Conservation (phyloP, 1,139 yeast genomes). For the Candida dubliniensis region DNA sequence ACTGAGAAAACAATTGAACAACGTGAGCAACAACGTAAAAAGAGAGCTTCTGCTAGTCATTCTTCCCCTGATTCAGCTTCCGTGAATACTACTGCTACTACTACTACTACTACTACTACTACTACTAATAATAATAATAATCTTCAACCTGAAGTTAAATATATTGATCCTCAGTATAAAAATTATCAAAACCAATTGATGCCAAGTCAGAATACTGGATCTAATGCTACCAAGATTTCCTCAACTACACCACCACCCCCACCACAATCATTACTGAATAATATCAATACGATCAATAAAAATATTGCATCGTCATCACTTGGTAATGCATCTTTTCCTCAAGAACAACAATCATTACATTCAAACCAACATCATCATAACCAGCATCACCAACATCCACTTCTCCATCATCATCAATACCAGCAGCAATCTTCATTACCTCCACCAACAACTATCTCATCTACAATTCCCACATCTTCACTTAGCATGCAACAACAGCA, state of each 20-base stretch:
- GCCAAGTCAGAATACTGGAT: neutral
- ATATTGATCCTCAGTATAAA: slow-evolving; percentile 5
- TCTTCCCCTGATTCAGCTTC: neutral
- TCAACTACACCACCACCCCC: slow-evolving; percentile 29
- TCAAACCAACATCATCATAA: slow-evolving; percentile 1
- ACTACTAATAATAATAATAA: neutral
- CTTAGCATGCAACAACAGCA: slow-evolving; percentile 1
- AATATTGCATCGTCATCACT: no score
- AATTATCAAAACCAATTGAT: slow-evolving; percentile 4
- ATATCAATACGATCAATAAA: no score
- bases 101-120: no score
- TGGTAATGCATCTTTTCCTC: neutral
- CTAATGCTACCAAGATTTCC: neutral
- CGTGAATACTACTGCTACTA: no score
- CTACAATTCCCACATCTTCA: slow-evolving; percentile 1
- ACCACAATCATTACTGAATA: neutral
- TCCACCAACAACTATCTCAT: slow-evolving; percentile 2
- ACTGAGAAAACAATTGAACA: slow-evolving; percentile 40
- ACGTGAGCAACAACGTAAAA: slow-evolving; percentile 17
- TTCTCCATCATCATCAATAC: neutral
- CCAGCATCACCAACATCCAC: neutral
- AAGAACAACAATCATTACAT: slow-evolving; percentile 17
- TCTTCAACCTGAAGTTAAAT: slow-evolving; percentile 1
- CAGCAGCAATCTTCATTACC: slow-evolving; percentile 1
- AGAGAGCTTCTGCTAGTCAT: slow-evolving; percentile 3